Percentiles rank a stretch among this genome's conserved stretches.
phyloP scores from a whole-genome alignment of 2,329 filamentous ascomycete genomes.

The Penicillium sclerotiorum region DNA sequence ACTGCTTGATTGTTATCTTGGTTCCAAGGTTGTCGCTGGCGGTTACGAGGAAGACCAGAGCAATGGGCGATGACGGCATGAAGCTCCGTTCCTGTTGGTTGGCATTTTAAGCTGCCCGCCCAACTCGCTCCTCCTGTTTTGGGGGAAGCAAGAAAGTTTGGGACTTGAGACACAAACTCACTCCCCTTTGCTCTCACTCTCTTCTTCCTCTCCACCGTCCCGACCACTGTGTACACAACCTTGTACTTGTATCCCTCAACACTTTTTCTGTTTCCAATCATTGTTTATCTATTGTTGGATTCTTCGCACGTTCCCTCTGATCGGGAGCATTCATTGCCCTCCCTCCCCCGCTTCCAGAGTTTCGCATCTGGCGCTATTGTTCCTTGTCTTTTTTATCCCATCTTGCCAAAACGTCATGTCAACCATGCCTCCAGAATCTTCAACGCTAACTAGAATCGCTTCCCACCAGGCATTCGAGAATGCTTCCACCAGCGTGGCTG shows the following conservation, averaged over 20 bases:
- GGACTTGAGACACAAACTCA: no score
- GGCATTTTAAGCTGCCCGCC: neutral
- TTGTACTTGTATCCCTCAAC: no score
- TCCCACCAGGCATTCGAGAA: conserved; percentile 87
- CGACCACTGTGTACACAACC: no score
- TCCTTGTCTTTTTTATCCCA: neutral
- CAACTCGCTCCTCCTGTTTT: neutral
- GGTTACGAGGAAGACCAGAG: no score
- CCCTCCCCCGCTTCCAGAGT: no score
- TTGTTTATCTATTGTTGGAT: neutral
- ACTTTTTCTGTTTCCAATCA: neutral
- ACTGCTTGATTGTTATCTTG: no score
- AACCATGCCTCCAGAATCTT: conserved; percentile 5
- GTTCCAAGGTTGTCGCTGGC: no score
- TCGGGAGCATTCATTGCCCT: no score
- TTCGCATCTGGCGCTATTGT: no score
- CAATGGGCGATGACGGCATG: no score
- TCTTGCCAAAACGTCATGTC: neutral
- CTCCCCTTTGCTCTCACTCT: neutral
- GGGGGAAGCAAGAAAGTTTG: neutral
- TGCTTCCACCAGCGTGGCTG: conserved; percentile 96
- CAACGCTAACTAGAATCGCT: conserved; percentile 10
- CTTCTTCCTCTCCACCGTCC: neutral
- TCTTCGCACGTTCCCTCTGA: neutral
- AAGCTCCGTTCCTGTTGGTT: conserved; percentile 7